phyloP scores from a whole-genome alignment of 2,329 filamentous ascomycete genomes.

The Colletotrichum plurivorum region DNA sequence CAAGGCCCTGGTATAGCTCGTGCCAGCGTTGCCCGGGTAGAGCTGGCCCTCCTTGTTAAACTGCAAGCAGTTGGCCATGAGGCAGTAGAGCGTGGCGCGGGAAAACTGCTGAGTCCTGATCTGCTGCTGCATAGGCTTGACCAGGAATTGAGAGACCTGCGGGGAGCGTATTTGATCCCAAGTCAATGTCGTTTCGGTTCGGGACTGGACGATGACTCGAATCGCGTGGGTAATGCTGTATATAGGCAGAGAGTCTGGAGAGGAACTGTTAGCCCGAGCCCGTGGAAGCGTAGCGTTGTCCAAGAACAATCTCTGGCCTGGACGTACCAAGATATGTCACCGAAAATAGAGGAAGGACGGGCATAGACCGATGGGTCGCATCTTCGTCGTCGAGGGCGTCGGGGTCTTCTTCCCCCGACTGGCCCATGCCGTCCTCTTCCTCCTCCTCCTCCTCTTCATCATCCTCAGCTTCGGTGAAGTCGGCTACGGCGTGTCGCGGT shows the following conservation, averaged over 20 bases:
- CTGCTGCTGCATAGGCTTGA: slow-evolving; percentile 95
- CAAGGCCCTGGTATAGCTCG: slow-evolving; percentile 86
- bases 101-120: slow-evolving; percentile 88
- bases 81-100: slow-evolving; percentile 86
- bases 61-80: slow-evolving; percentile 94
- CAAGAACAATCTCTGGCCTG: slow-evolving; percentile 24
- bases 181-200: slow-evolving; percentile 91
- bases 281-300: neutral
- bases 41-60: slow-evolving; percentile 89
- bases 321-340: slow-evolving; percentile 80
- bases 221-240: slow-evolving; percentile 94
- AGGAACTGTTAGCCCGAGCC: neutral
- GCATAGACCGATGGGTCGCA: slow-evolving; percentile 48
- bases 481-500: slow-evolving; percentile 70
- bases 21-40: slow-evolving; percentile 87
- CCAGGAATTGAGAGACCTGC: slow-evolving; percentile 93
- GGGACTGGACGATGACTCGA: slow-evolving; percentile 84
- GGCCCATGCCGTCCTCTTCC: slow-evolving; percentile 47
- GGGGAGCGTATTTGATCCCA: slow-evolving; percentile 98
- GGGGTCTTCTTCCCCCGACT: slow-evolving; percentile 50
- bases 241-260: slow-evolving; percentile 83
- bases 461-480: slow-evolving; percentile 76
- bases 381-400: slow-evolving; percentile 54
- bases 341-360: slow-evolving; percentile 83
- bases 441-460: slow-evolving; percentile 61